Percentiles rank a stretch among this genome's conserved stretches.
These are phyloP conservation scores for Arthrobotrys megalospora DNA, from an alignment of 2,329 filamentous ascomycete genomes.

Conservation along the genomic window DNA sequence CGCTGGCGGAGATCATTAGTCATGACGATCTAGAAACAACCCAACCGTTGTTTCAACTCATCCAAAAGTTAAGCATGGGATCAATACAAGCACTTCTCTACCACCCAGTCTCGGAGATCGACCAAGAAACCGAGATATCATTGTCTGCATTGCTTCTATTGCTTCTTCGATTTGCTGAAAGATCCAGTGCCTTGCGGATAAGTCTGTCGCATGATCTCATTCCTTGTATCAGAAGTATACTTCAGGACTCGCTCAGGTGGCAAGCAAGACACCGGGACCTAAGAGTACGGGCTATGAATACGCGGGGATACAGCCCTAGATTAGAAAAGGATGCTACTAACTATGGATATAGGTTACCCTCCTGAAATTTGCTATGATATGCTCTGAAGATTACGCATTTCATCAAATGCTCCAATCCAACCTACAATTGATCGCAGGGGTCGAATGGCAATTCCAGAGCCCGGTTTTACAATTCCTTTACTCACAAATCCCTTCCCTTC, in stretches of 20 bases:
- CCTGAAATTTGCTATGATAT: constrained; percentile 50
- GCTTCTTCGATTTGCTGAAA: constrained; percentile 44
- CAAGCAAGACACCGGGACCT: constrained; percentile 53
- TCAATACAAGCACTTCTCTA: constrained; percentile 39
- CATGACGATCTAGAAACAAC: constrained; percentile 14
- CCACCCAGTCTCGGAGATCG: constrained; percentile 44
- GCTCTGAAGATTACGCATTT: constrained; percentile 55
- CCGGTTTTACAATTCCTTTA: constrained; percentile 44
- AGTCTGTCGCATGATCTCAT: constrained; percentile 36
- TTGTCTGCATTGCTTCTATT: constrained; percentile 43
- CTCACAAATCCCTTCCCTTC: constrained; percentile 7
- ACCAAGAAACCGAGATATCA: constrained; percentile 59
- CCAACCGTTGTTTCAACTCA: constrained; percentile 15
- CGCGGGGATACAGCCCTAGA: not conserved
- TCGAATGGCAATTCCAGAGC: constrained; percentile 51
- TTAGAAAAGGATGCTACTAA: not conserved
- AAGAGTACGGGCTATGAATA: constrained; percentile 27
- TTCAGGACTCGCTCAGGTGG: constrained; percentile 54
- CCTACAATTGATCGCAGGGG: constrained; percentile 34
- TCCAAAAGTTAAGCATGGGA: constrained; percentile 33
- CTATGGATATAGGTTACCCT: constrained; percentile 33
- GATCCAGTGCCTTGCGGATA: constrained; percentile 9
- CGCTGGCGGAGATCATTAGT: constrained; percentile 45
- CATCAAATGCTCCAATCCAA: constrained; percentile 48
- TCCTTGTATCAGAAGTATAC: constrained; percentile 37